Base-by-base conservation (phyloP, 495 filamentous ascomycete species). In the Neurospora terricola region DNA sequence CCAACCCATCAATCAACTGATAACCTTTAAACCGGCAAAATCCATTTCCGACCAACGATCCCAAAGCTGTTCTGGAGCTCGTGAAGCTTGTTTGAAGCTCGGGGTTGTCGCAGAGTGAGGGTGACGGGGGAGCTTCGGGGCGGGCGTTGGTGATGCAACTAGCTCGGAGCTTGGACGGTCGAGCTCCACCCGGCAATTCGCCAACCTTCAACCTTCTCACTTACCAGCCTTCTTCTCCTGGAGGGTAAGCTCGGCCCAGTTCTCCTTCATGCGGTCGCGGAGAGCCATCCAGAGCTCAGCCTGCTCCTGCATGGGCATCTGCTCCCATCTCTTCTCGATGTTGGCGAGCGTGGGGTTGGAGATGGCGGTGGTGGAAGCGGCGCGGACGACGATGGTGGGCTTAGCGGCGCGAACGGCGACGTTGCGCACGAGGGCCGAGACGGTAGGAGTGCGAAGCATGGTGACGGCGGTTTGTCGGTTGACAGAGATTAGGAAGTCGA, bases 261-360 rank as follows among this genome's bases (percentile, higher is more conserved):
- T 92, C 75, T 87, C 90, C 92, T 97, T 98, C 96, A 98, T 98
- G 78, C 96, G 91, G 86, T 99, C 96, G 78, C 96, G 87, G 81
- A 99, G 87, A 78, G 91, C 86, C 96, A 99, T 99, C 95, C 95
- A 99, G 77, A 99, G 85, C 80, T 98, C 96, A 74, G 96, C 96
- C 89, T 99, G 96, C 89, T 99, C 96, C 87, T 96, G 93, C 72
- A 94, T 93, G 43, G 94, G 94, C 92, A 99, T 92, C 72, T 81
- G 88, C 87, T 99, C 96, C 96, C 96, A 99, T 84, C 96, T 87
- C 92, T 97, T 98, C 90, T 99, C 96, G 81, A 99, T 98, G 85
- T 96, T 91, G 83, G 93, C 92, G 75, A 99, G 90, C 38, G 94
- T 97, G 77, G 96, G 96, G 87, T 98, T 99, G 75, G 94, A 93